Percentiles rank a stretch among this genome's conserved stretches.
phyloP scores from a whole-genome alignment of 306 rosid species.

The Malus fusca region DNA sequence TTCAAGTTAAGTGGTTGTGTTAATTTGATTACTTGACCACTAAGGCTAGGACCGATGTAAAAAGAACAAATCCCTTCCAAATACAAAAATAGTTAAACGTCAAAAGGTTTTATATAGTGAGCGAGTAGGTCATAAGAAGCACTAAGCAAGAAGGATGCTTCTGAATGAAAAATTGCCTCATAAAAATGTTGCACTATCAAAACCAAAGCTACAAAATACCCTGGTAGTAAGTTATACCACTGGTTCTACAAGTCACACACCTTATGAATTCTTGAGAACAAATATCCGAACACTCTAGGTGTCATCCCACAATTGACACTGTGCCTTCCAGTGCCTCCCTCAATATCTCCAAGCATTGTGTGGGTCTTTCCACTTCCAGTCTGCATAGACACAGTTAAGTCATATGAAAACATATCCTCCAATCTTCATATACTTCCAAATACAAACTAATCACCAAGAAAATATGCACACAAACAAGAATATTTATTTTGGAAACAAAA shows the following conservation, averaged over 20 bases:
- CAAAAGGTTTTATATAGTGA: not conserved
- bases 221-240: not conserved
- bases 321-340: conserved; percentile 92
- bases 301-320: conserved; percentile 99
- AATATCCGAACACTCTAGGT: conserved; percentile 88
- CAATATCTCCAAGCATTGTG: conserved; percentile 99
- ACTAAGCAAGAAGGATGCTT: not conserved
- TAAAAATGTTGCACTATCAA: not conserved
- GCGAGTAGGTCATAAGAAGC: not conserved
- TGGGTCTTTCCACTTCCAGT: conserved; percentile 99
- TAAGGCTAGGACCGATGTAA: not conserved
- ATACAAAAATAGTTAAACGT: too few species aligned
- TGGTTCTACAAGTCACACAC: conserved; percentile 26
- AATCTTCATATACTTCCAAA: not conserved
- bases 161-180: not conserved
- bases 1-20: not conserved
- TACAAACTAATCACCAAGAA: not conserved
- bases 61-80: not conserved
- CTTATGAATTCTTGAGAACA: conserved; percentile 93
- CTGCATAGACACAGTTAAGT: conserved; percentile 29
- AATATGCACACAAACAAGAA: not conserved
- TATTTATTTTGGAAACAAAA: not conserved
- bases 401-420: not conserved
- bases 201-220: not conserved
- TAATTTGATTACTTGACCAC: not conserved